Evolutionary conservation across 2,329 filamentous ascomycete species (phyloP).

Genomic region (Chaetoscypha palmicola): DNA sequence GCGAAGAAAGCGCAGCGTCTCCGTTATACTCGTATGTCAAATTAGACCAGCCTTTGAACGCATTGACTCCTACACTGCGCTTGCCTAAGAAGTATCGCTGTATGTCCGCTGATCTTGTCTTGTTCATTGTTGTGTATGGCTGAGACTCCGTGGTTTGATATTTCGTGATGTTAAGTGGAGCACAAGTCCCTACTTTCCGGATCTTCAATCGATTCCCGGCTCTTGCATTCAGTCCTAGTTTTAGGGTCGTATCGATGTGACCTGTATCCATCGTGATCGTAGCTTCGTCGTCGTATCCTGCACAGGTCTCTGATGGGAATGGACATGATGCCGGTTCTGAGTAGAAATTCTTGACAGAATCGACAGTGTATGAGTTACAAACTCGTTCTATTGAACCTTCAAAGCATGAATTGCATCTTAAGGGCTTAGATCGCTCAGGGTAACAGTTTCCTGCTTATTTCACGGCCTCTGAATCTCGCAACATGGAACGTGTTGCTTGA

Average conservation of each 20-base stretch:
- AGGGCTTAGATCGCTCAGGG: too few species aligned
- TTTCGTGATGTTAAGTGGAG: neutral
- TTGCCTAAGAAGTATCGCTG: too few species aligned
- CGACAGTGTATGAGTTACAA: neutral
- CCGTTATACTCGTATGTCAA: neutral
- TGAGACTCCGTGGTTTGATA: neutral
- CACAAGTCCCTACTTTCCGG: constrained; percentile 1
- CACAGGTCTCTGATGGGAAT: neutral
- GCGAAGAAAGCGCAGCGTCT: neutral
- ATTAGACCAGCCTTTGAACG: too few species aligned
- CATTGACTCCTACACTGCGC: too few species aligned
- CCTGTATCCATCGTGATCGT: neutral
- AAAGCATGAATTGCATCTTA: neutral
- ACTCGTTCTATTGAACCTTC: too few species aligned
- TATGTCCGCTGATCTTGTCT: too few species aligned
- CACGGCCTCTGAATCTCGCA: neutral
- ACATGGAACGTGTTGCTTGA: neutral
- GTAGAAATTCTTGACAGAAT: neutral
- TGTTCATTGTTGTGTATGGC: too few species aligned
- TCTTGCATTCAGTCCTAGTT: constrained; percentile 1
- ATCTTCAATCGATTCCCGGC: neutral
- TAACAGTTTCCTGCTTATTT: constrained; percentile 1
- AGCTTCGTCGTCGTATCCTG: neutral
- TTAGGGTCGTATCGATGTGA: neutral
- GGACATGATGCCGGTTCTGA: neutral